Base-by-base conservation (phyloP, 257 asterid genomes). In the Fraxinus anomala region DNA sequence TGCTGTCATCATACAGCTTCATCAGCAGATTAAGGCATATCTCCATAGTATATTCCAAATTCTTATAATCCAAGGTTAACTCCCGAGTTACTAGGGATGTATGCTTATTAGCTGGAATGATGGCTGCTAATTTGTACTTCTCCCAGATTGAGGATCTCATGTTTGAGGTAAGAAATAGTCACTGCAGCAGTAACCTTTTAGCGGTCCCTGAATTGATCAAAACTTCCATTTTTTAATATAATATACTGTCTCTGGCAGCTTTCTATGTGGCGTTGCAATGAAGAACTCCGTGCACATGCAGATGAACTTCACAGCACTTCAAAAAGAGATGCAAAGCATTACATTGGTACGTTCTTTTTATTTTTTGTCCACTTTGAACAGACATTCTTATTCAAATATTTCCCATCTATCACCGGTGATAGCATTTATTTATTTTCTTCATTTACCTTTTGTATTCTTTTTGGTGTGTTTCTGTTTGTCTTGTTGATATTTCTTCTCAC, bases 211-310 rank as follows among this genome's bases (percentile, higher is more conserved):
- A 34, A 73, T 54, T 69, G 68, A 72, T 63, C 39, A 70, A 47
- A 56, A 33, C 17, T 70, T 49, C 26, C 39, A 34, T 34, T 4
- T 76, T 61, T 31, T 30, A 1, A 31, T 39, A 39, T 8, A 8
- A 7, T 39, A n/a, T 73, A 13, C 73, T 65, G 68, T 81, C 72
- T 80, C 44, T 71, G 77, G 39, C 86, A 94, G 98, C 92, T 94
- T 70, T 94, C 98, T 7, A 92, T 92, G 97, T 92, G 99, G 99
- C 97, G 99, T 36, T 94, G 97, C 89, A 92, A 77, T 70, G 99
- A 94, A 78, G 97, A 92, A 73, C 95, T 92, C 37, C 93, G 95
- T 65, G 81, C 51, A 16, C 90, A 91, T 82, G 96, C 97, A 0
- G 80, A 85, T 73, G 93, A 88, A 82, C 92, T 94, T 82, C 97